These are phyloP conservation scores for Termitomyces sp. DNA, from an alignment of 768 basidiomycete species.

Conservation along the genomic window DNA sequence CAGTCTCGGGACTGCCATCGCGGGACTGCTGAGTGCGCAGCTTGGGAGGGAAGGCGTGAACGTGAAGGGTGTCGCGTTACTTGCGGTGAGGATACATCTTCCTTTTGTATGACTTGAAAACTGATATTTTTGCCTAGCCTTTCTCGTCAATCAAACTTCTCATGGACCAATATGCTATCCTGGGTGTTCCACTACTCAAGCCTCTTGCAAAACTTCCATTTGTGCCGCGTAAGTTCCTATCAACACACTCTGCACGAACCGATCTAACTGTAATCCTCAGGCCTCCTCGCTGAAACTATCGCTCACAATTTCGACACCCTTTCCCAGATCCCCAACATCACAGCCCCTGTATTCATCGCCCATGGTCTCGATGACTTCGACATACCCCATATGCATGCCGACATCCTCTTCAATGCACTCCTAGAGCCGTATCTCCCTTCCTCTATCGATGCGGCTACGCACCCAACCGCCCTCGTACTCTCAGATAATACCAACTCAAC, in stretches of 20 bases:
- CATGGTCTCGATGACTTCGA: slow-evolving; percentile 74
- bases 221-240: slow-evolving; percentile 47
- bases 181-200: slow-evolving; percentile 65
- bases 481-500: slow-evolving; percentile 27
- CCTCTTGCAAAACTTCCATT: slow-evolving; percentile 63
- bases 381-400: slow-evolving; percentile 67
- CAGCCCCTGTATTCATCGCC: slow-evolving; percentile 61
- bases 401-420: slow-evolving; percentile 60
- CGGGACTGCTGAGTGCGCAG: slow-evolving; percentile 35
- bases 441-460: slow-evolving; percentile 10
- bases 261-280: slow-evolving; percentile 22
- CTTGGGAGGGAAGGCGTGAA: slow-evolving; percentile 38
- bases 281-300: slow-evolving; percentile 47
- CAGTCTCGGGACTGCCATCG: slow-evolving; percentile 73
- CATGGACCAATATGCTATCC: slow-evolving; percentile 60
- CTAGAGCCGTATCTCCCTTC: slow-evolving; percentile 51
- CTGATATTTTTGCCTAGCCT: slow-evolving; percentile 22
- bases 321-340: slow-evolving; percentile 50
- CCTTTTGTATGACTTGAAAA: neutral
- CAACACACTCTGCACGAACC: neutral
- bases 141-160: slow-evolving; percentile 55
- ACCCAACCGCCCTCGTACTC: slow-evolving; percentile 15
- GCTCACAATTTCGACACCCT: slow-evolving; percentile 60
- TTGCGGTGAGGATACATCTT: slow-evolving; percentile 26
- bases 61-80: slow-evolving; percentile 43